Conservation (phyloP, 2,329 filamentous ascomycete species). For the Elsinoe arachidis region DNA sequence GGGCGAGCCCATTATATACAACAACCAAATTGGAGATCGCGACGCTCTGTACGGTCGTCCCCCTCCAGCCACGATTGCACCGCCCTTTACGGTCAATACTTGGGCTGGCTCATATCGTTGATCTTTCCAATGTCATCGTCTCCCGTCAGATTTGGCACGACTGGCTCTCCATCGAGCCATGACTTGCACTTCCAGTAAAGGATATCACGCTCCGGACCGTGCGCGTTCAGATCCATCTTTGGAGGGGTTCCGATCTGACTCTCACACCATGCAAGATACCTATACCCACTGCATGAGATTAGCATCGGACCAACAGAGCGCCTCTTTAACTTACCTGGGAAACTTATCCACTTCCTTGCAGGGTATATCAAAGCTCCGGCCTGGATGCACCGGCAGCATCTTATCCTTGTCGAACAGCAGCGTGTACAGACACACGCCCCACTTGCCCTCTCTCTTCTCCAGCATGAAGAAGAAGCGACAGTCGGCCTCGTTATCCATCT, state of each 20-base stretch:
- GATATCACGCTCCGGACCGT: slow-evolving; percentile 16
- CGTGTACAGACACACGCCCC: slow-evolving; percentile 17
- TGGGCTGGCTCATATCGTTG: not conserved
- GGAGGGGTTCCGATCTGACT: slow-evolving; percentile 14
- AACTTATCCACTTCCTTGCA: slow-evolving; percentile 16
- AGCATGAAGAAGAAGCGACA: slow-evolving; percentile 17
- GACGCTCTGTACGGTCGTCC: too few relatives aligned
- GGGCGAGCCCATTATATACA: too few relatives aligned
- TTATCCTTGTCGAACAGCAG: slow-evolving; percentile 33
- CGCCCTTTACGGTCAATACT: not conserved
- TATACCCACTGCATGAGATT: slow-evolving; percentile 14
- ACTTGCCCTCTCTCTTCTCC: slow-evolving; percentile 15
- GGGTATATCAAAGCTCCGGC: slow-evolving; percentile 15
- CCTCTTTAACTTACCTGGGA: slow-evolving; percentile 7
- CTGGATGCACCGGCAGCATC: slow-evolving; percentile 15
- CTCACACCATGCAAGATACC: slow-evolving; percentile 17
- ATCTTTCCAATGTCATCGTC: slow-evolving; percentile 13
- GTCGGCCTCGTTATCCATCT: slow-evolving; percentile 18
- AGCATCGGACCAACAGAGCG: not conserved
- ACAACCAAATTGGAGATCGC: too few relatives aligned
- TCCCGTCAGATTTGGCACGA: slow-evolving; percentile 16
- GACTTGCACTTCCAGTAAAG: slow-evolving; percentile 17
- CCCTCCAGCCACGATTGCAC: too few relatives aligned
- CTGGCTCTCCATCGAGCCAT: slow-evolving; percentile 15
- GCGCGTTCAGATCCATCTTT: slow-evolving; percentile 16